Percentiles rank a stretch among this genome's conserved stretches.
These are phyloP conservation scores for Canavalia gladiata DNA, from an alignment of 306 rosid genomes.

Conservation along the genomic window DNA sequence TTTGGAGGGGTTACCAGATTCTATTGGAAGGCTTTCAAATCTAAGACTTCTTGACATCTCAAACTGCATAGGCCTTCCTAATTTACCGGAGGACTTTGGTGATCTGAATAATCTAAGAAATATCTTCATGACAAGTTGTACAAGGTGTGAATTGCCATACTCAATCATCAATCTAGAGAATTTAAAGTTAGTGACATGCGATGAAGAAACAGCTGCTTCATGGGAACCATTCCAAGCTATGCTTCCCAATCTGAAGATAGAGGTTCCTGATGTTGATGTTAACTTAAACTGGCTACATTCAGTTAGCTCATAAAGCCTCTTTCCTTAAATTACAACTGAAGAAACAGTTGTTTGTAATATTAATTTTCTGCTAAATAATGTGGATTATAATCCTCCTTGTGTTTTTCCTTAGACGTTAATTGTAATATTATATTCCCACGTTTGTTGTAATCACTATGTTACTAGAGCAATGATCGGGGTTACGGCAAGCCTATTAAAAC, in stretches of 20 bases:
- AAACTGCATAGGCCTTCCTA: conserved; percentile 56
- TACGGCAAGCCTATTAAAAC: too few relatives aligned
- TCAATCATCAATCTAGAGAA: conserved; percentile 53
- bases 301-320: conserved; percentile 27
- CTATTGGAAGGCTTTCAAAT: conserved; percentile 42
- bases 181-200: conserved; percentile 61
- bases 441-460: not conserved
- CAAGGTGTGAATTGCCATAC: conserved; percentile 54
- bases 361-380: not conserved
- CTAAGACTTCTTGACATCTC: conserved; percentile 59
- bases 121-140: conserved; percentile 62
- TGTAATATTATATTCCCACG: not conserved
- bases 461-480: too few relatives aligned
- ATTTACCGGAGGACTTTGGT: conserved; percentile 61
- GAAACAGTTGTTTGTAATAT: not conserved
- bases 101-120: conserved; percentile 48
- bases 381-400: not conserved
- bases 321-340: not conserved
- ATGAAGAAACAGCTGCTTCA: conserved; percentile 62
- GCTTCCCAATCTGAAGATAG: conserved; percentile 41
- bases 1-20: conserved; percentile 51
- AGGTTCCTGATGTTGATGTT: conserved; percentile 54
- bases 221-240: conserved; percentile 52
- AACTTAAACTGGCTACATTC: conserved; percentile 71
- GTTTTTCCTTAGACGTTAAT: not conserved